Evolutionary conservation across 345 rosid genomes (phyloP).

Genomic region (Rhodamnia rubescens): DNA sequence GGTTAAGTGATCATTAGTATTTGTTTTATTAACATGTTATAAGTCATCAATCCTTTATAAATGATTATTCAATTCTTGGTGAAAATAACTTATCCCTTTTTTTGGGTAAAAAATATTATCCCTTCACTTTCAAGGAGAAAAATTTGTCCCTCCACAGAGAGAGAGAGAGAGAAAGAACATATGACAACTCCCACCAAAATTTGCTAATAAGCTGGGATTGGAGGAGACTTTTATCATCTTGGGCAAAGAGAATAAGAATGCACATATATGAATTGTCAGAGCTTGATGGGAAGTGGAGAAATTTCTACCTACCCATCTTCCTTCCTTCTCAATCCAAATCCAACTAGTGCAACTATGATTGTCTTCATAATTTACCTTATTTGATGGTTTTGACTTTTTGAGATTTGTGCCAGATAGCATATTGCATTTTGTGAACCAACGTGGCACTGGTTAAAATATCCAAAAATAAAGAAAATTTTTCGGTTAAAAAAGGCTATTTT

Average conservation of each 20-base stretch:
- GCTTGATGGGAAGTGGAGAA: background rate
- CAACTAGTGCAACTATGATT: background rate
- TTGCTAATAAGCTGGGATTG: background rate
- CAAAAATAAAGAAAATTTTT: too few relatives aligned
- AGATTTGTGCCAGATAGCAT: background rate
- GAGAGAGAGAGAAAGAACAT: background rate
- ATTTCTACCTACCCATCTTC: background rate
- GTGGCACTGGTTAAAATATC: too few relatives aligned
- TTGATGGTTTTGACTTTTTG: background rate
- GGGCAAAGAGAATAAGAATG: background rate
- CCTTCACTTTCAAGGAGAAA: background rate
- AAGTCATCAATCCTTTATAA: background rate
- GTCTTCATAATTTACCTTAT: background rate
- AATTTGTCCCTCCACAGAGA: background rate
- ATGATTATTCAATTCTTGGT: background rate
- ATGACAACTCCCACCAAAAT: background rate
- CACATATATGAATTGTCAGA: background rate
- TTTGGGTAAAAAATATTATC: too few relatives aligned
- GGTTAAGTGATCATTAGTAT: background rate
- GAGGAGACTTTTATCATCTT: background rate
- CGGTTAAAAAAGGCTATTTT: background rate
- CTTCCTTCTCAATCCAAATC: background rate
- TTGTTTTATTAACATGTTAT: background rate
- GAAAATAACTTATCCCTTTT: background rate
- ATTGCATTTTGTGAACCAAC: background rate